Evolutionary conservation across 768 basidiomycete genomes (phyloP).

Genomic region (Candolleomyces efflorescens): DNA sequence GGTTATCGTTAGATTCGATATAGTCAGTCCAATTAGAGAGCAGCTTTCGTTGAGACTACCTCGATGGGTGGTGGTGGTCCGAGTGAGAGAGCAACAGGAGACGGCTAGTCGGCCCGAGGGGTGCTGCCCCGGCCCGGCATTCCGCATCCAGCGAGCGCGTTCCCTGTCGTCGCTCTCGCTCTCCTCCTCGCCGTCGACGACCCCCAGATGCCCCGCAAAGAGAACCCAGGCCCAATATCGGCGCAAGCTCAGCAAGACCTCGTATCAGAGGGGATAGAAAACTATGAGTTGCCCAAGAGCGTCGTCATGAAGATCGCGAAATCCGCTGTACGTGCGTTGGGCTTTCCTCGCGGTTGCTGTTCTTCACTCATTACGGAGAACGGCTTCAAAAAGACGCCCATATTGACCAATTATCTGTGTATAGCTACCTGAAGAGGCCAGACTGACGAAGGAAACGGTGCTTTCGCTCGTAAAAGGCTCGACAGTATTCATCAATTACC

Average conservation of each 20-base stretch:
- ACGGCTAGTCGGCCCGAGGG: no score
- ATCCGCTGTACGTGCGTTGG: constrained; percentile 54
- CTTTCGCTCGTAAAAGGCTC: constrained; percentile 82
- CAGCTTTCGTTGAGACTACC: no score
- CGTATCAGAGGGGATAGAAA: constrained; percentile 82
- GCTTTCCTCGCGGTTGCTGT: background rate
- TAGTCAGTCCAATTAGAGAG: no score
- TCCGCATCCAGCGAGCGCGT: no score
- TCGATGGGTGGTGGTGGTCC: no score
- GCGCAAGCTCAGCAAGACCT: constrained; percentile 79
- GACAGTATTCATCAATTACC: constrained; percentile 93
- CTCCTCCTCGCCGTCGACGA: background rate
- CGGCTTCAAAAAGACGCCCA: background rate
- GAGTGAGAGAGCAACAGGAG: no score
- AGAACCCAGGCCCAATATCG: constrained; percentile 50
- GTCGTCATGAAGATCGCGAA: constrained; percentile 84
- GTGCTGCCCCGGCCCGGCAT: no score
- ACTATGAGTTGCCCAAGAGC: constrained; percentile 83
- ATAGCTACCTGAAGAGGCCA: constrained; percentile 80
- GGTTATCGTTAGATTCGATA: no score
- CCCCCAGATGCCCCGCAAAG: constrained; percentile 64
- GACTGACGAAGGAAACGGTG: constrained; percentile 88
- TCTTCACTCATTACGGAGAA: background rate
- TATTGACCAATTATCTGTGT: background rate
- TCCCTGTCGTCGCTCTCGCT: no score